A percentile compares a stretch with the other conserved stretches of the same genome.
Evolutionary conservation across 192 early-diverging fungal genomes (phyloP).

Genomic region (Coemansia sp.): DNA sequence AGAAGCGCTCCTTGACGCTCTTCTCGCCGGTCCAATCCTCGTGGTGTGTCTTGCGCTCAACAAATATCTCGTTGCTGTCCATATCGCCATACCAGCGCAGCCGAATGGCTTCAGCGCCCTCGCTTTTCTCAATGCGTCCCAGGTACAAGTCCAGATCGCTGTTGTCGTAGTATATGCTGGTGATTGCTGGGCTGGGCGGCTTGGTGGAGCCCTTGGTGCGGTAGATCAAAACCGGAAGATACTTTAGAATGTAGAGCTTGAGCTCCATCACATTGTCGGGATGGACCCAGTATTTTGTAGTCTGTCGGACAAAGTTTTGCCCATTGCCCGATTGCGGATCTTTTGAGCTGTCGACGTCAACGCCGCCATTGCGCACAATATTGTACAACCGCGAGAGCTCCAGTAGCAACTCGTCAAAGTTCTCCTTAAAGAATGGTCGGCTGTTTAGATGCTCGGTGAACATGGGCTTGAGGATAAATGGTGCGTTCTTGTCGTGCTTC

Average conservation of each 20-base stretch:
- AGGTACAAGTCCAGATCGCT: slow-evolving; percentile 83
- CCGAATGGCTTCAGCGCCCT: slow-evolving; percentile 87
- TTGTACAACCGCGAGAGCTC: slow-evolving; percentile 80
- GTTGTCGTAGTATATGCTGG: slow-evolving; percentile 94
- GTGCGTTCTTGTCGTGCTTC: slow-evolving; percentile 98
- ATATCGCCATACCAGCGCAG: slow-evolving; percentile 94
- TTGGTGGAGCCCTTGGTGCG: slow-evolving; percentile 69
- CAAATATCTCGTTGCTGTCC: slow-evolving; percentile 83
- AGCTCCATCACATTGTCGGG: slow-evolving; percentile 92
- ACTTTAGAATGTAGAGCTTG: slow-evolving; percentile 85
- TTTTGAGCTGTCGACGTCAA: slow-evolving; percentile 51
- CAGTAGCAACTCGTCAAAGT: slow-evolving; percentile 83
- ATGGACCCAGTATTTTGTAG: slow-evolving; percentile 96
- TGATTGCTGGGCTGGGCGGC: slow-evolving; percentile 81
- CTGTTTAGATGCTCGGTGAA: slow-evolving; percentile 79
- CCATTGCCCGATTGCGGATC: slow-evolving; percentile 51
- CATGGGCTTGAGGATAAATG: slow-evolving; percentile 72
- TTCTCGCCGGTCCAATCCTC: slow-evolving; percentile 93
- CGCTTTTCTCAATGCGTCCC: slow-evolving; percentile 81
- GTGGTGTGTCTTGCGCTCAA: slow-evolving; percentile 97
- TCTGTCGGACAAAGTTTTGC: slow-evolving; percentile 76
- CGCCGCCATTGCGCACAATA: slow-evolving; percentile 72
- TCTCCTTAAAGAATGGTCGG: slow-evolving; percentile 80
- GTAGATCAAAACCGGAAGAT: slow-evolving; percentile 88
- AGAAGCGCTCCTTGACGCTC: slow-evolving; percentile 85